A percentile compares a stretch with the other conserved stretches of the same genome.
Evolutionary conservation across 768 basidiomycete genomes (phyloP).

Genomic region (Phylloporus sp.): DNA sequence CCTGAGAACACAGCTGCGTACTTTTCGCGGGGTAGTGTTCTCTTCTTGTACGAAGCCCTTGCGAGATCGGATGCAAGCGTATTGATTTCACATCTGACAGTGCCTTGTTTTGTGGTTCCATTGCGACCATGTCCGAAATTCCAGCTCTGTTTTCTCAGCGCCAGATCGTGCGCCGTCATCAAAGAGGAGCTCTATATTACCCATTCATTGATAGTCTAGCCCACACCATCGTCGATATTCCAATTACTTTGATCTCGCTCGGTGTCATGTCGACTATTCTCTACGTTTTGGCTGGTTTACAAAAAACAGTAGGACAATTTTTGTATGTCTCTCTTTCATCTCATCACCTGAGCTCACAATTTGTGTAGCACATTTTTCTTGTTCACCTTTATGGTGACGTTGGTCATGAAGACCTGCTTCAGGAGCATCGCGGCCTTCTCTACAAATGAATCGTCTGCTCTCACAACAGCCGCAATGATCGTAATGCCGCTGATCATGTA

Average conservation of each 20-base stretch:
- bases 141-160: slow-evolving; percentile 44
- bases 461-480: slow-evolving; percentile 29
- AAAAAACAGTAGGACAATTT: slow-evolving; percentile 16
- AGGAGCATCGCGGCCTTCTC: slow-evolving; percentile 57
- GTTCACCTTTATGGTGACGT: slow-evolving; percentile 46
- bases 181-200: slow-evolving; percentile 44
- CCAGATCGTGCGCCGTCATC: slow-evolving; percentile 40
- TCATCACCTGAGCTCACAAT: slow-evolving; percentile 31
- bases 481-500: slow-evolving; percentile 40
- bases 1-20: slow-evolving; percentile 31
- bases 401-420: slow-evolving; percentile 76
- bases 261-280: slow-evolving; percentile 7
- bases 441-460: slow-evolving; percentile 48
- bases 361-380: slow-evolving; percentile 53
- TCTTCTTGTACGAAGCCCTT: slow-evolving; percentile 59
- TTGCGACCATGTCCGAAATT: slow-evolving; percentile 52
- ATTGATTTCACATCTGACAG: slow-evolving; percentile 28
- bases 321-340: slow-evolving; percentile 9
- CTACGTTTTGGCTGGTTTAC: slow-evolving; percentile 21
- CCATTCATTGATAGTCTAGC: slow-evolving; percentile 46
- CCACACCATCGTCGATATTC: slow-evolving; percentile 43
- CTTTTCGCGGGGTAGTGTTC: slow-evolving; percentile 64
- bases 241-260: slow-evolving; percentile 31
- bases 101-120: slow-evolving; percentile 46
- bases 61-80: background rate